These are phyloP conservation scores for Pseudophaeomoniella oleicola DNA, from an alignment of 2,329 filamentous ascomycete species.

Conservation along the genomic window DNA sequence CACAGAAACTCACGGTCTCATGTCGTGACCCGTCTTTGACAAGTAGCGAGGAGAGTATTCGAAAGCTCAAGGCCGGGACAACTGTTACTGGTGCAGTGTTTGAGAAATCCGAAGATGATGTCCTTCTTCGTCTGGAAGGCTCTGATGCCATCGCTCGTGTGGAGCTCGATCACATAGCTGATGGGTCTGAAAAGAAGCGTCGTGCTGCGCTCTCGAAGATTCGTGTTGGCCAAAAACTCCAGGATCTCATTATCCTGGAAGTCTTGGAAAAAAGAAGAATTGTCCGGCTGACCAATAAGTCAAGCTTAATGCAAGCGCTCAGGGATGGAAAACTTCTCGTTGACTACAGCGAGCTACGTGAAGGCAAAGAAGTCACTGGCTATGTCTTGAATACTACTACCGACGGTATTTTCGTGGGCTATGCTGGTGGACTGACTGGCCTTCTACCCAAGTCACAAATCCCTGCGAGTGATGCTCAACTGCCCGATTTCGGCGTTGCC, in stretches of 20 bases:
- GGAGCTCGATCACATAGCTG: constrained; percentile 63
- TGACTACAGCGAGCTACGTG: constrained; percentile 54
- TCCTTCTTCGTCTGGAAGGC: constrained; percentile 61
- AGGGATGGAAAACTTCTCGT: constrained; percentile 59
- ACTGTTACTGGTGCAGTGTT: constrained; percentile 65
- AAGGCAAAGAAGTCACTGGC: constrained; percentile 55
- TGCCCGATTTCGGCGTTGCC: constrained; percentile 64
- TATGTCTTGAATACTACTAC: constrained; percentile 75
- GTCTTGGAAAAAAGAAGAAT: constrained; percentile 66
- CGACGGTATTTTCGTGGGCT: constrained; percentile 78
- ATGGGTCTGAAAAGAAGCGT: constrained; percentile 69
- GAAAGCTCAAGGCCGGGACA: constrained; percentile 54
- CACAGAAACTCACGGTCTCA: constrained; percentile 65
- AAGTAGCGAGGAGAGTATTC: constrained; percentile 53
- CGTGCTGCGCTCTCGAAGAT: constrained; percentile 65
- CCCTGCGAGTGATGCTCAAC: constrained; percentile 49
- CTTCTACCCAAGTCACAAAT: constrained; percentile 69
- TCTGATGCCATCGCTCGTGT: constrained; percentile 65
- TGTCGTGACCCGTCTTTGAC: constrained; percentile 81
- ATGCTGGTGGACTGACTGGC: constrained; percentile 61
- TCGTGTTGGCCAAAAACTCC: constrained; percentile 66
- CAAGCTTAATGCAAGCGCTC: constrained; percentile 62
- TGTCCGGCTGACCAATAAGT: constrained; percentile 68
- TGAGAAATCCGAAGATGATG: constrained; percentile 64
- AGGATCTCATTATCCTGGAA: constrained; percentile 71